phyloP scores from a whole-genome alignment of 2,329 filamentous ascomycete genomes.

The Fusarium verticillioides region DNA sequence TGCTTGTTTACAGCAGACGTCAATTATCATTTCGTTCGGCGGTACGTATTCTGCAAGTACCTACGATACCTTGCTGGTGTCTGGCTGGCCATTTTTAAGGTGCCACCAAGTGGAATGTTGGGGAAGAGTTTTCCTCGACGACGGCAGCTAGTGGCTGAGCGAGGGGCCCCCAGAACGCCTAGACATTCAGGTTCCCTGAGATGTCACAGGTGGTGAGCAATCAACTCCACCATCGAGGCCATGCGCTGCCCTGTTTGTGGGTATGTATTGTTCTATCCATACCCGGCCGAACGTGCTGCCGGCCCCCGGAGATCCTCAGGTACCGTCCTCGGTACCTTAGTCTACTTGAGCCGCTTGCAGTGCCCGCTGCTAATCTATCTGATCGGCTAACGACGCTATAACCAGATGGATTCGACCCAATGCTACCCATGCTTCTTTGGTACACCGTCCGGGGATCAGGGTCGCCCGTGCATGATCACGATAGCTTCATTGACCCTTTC shows the following conservation, averaged over 20 bases:
- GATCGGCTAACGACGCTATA: slow-evolving; percentile 13
- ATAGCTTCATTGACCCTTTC: slow-evolving; percentile 38
- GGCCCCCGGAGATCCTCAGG: slow-evolving; percentile 31
- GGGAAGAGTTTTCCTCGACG: slow-evolving; percentile 45
- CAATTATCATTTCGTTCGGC: not conserved
- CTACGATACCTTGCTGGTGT: slow-evolving; percentile 41
- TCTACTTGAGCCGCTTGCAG: slow-evolving; percentile 11
- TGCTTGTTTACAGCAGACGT: slow-evolving; percentile 3
- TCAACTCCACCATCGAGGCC: slow-evolving; percentile 21
- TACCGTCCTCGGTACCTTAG: slow-evolving; percentile 19
- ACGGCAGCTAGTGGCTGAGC: slow-evolving; percentile 42
- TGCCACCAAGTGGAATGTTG: slow-evolving; percentile 48
- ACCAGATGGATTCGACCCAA: slow-evolving; percentile 11
- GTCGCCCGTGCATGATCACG: slow-evolving; percentile 44
- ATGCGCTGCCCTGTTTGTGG: slow-evolving; percentile 28
- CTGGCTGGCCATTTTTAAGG: slow-evolving; percentile 38
- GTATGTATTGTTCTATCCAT: slow-evolving; percentile 3
- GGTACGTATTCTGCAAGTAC: slow-evolving; percentile 24
- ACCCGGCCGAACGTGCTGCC: slow-evolving; percentile 37
- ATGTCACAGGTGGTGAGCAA: slow-evolving; percentile 19
- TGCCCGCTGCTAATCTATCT: not conserved
- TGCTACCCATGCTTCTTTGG: slow-evolving; percentile 13
- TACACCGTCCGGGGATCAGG: slow-evolving; percentile 35
- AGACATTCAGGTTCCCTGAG: slow-evolving; percentile 26
- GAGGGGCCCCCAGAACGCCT: slow-evolving; percentile 37